Percentiles rank a stretch among this genome's conserved stretches.
phyloP scores from a whole-genome alignment of 2,329 filamentous ascomycete genomes.

The Lecanicillium sp. region DNA sequence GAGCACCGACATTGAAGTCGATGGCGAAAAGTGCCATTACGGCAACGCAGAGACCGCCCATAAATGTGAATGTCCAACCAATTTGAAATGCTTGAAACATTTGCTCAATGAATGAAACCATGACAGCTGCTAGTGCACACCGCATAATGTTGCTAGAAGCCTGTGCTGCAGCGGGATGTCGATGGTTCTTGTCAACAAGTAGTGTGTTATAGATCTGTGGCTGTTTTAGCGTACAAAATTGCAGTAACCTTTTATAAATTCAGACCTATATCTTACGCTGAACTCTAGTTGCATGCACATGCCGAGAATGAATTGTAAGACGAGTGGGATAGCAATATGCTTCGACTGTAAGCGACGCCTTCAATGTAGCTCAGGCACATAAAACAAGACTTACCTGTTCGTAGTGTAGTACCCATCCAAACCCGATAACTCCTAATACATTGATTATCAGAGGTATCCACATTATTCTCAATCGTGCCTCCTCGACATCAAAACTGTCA shows the following conservation, averaged over 20 bases:
- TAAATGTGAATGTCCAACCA: conserved; percentile 21
- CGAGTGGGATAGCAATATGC: conserved; percentile 18
- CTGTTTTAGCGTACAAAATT: no score
- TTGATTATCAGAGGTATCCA: conserved; percentile 13
- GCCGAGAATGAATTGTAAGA: conserved; percentile 20
- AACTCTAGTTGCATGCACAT: conserved; percentile 20
- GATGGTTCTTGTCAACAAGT: conserved; percentile 20
- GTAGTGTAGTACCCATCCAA: conserved; percentile 16
- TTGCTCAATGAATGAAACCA: conserved; percentile 18
- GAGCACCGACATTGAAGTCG: conserved; percentile 14
- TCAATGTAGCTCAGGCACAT: not conserved
- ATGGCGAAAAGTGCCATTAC: conserved; percentile 14
- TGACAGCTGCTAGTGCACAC: conserved; percentile 18
- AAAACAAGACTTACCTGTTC: conserved; percentile 15
- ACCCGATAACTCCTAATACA: conserved; percentile 7
- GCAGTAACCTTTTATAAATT: no score
- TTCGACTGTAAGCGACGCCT: not conserved
- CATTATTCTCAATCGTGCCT: conserved; percentile 13
- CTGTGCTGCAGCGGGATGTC: conserved; percentile 18
- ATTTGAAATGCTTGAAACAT: conserved; percentile 20
- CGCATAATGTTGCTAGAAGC: conserved; percentile 20
- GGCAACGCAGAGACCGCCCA: conserved; percentile 17
- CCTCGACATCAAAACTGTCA: conserved; percentile 16
- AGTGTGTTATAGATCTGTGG: conserved; percentile 18
- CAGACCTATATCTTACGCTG: conserved; percentile 7